Percentiles rank a stretch among this genome's conserved stretches.
Conservation (phyloP, 371 early-diverging fungal genomes). For the Nematocida ironsii region DNA sequence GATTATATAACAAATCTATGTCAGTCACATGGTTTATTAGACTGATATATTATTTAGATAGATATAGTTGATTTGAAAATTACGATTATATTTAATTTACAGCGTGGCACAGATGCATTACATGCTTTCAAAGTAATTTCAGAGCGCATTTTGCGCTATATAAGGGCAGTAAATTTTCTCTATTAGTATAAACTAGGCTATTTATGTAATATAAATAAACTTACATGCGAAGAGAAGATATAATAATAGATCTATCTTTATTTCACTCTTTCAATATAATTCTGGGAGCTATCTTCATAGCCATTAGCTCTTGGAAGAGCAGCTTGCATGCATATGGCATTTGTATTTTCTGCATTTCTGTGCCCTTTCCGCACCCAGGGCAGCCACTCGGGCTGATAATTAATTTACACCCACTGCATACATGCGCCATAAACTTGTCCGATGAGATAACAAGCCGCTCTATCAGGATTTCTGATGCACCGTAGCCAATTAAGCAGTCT, state of each 20-base stretch:
- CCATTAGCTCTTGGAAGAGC: constrained; percentile 87
- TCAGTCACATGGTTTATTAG: background rate
- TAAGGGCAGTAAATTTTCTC: too few relatives aligned
- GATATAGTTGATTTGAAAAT: too few relatives aligned
- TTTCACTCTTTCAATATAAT: constrained; percentile 30
- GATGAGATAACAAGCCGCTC: constrained; percentile 89
- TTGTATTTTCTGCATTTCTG: constrained; percentile 72
- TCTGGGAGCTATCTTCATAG: constrained; percentile 76
- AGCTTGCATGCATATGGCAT: constrained; percentile 96
- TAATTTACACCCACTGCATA: constrained; percentile 46
- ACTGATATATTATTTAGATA: background rate
- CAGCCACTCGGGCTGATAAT: constrained; percentile 34
- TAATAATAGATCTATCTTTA: background rate
- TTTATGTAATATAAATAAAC: too few relatives aligned
- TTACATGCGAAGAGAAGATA: too few relatives aligned
- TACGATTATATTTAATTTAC: too few relatives aligned
- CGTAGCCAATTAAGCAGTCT: constrained; percentile 93
- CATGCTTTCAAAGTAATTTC: too few relatives aligned
- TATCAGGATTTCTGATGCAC: constrained; percentile 82
- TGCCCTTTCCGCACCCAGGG: constrained; percentile 9
- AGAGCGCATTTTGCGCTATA: too few relatives aligned
- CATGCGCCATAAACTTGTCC: constrained; percentile 71
- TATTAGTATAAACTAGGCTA: too few relatives aligned
- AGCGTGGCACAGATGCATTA: too few relatives aligned
- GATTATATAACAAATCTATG: background rate